These are phyloP conservation scores for Solanum dulcamara DNA, from an alignment of 257 asterid genomes.

Conservation along the genomic window DNA sequence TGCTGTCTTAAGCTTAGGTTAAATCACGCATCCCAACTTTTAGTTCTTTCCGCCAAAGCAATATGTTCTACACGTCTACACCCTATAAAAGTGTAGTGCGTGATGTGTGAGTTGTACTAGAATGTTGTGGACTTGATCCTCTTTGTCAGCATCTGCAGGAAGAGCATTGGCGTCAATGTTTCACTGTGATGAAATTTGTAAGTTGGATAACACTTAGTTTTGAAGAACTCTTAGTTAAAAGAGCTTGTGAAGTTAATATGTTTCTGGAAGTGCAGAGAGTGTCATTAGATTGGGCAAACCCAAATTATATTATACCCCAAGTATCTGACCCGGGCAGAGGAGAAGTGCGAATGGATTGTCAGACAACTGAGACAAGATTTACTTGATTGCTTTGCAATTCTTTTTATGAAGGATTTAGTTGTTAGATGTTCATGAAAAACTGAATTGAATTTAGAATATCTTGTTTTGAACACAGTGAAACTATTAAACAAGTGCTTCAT, in stretches of 20 bases:
- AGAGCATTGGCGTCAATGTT: neutral
- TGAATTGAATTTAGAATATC: neutral
- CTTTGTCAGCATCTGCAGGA: neutral
- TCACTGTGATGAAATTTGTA: neutral
- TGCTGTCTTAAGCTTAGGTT: neutral
- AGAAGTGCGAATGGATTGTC: neutral
- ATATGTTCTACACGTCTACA: neutral
- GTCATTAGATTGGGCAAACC: neutral
- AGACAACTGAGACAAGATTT: neutral
- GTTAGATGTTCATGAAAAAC: neutral
- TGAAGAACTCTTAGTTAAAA: neutral
- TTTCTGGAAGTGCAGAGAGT: neutral
- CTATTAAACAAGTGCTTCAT: neutral
- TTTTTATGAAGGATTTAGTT: neutral
- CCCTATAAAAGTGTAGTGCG: neutral
- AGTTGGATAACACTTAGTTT: neutral
- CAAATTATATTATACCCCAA: neutral
- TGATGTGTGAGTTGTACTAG: neutral
- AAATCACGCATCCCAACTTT: neutral
- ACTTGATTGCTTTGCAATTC: neutral
- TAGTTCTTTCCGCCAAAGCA: neutral
- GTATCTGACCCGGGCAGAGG: neutral
- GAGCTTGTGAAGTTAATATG: neutral
- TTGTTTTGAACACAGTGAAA: neutral
- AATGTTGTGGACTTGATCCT: neutral